Evolutionary conservation across 78 protist species (phyloP).

Genomic region (Dictyostelium citrinum): DNA sequence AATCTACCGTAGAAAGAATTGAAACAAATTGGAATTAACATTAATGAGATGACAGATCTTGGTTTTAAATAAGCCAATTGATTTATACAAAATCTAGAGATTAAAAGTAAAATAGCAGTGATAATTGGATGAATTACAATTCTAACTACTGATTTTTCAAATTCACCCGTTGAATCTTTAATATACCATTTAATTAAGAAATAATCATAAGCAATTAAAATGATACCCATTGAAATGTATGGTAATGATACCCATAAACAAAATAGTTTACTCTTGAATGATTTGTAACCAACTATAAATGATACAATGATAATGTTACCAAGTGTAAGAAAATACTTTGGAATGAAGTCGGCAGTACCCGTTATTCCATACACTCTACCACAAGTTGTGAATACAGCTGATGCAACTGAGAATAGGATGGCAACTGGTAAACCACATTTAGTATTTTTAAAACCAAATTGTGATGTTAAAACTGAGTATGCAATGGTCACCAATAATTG

Average conservation of each 20-base stretch:
- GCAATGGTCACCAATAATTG: slow-evolving; percentile 7
- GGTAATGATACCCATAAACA: slow-evolving; percentile 4
- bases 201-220: slow-evolving; percentile 20
- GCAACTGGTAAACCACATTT: not conserved
- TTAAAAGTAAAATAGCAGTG: slow-evolving; percentile 16
- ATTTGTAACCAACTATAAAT: not conserved
- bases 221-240: not conserved
- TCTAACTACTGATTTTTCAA: not conserved
- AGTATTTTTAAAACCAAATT: slow-evolving; percentile 25
- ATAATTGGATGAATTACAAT: slow-evolving; percentile 36
- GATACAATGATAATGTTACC: slow-evolving; percentile 3
- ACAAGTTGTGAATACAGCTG: not conserved
- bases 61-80: not conserved
- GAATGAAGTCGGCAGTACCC: not conserved
- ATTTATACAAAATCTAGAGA: not conserved
- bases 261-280: not conserved
- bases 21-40: slow-evolving; percentile 1
- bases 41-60: not conserved
- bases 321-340: not conserved
- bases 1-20: slow-evolving; percentile 40
- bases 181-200: slow-evolving; percentile 18
- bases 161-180: slow-evolving; percentile 1
- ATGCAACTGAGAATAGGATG: not conserved
- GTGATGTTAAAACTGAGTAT: not conserved
- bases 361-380: not conserved